Evolutionary conservation across 1,139 yeast species (phyloP).

Genomic region (Suhomyces panamericanus): DNA sequence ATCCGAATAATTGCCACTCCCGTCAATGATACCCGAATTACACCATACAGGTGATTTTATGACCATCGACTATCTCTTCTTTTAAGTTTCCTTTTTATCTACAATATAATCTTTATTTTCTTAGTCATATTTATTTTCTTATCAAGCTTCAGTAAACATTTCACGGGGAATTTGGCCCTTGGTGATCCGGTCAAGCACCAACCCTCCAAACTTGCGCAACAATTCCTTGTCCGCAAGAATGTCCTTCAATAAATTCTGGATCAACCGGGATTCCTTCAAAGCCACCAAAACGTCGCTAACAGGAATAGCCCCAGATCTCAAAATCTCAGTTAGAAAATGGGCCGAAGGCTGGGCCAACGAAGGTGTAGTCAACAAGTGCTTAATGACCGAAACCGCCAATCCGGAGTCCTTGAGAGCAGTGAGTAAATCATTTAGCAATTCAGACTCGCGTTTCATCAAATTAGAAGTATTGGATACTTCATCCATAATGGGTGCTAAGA

Average conservation of each 20-base stretch:
- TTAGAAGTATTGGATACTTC: not conserved
- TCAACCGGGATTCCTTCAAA: conserved; percentile 25
- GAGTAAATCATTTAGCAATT: conserved; percentile 25
- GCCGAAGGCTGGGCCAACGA: conserved; percentile 23
- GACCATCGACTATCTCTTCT: too few relatives aligned
- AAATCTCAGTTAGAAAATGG: conserved; percentile 25
- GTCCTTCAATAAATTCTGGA: conserved; percentile 21
- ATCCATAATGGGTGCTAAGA: not conserved
- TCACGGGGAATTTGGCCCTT: conserved; percentile 22
- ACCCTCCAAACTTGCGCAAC: conserved; percentile 19
- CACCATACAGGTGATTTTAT: too few relatives aligned
- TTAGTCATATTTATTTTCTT: not conserved
- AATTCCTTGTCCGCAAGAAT: conserved; percentile 14
- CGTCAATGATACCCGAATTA: too few relatives aligned
- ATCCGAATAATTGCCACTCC: too few relatives aligned
- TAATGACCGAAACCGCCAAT: conserved; percentile 29
- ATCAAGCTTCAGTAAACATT: conserved; percentile 3
- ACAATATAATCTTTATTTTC: too few relatives aligned
- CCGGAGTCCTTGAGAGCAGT: conserved; percentile 33
- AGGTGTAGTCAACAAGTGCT: conserved; percentile 28
- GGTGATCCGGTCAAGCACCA: conserved; percentile 21
- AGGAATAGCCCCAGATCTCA: conserved; percentile 27
- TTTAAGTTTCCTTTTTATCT: too few relatives aligned
- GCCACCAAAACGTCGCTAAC: conserved; percentile 24
- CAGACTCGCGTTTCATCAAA: conserved; percentile 23